phyloP scores from a whole-genome alignment of 768 basidiomycete species.

The Phlebiopsis gigantea region DNA sequence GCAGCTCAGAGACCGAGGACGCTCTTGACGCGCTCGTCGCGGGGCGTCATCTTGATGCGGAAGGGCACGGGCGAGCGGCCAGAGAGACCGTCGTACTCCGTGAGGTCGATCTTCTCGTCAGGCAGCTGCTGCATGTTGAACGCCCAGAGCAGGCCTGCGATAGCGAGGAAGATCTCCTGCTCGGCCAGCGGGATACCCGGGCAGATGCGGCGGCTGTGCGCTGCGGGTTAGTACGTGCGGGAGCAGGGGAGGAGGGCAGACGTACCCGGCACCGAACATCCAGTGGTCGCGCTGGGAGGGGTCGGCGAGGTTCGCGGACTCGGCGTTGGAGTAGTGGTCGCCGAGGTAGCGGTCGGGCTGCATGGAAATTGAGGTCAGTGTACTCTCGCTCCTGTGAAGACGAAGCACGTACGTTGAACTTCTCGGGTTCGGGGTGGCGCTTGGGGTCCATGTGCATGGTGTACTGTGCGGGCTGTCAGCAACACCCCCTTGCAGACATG shows the following conservation, averaged over 20 bases:
- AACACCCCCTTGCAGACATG: not conserved
- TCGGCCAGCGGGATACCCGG: slow-evolving; percentile 41
- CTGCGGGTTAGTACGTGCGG: not conserved
- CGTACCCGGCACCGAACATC: slow-evolving; percentile 44
- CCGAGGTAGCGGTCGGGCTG: slow-evolving; percentile 38
- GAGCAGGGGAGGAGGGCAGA: not conserved
- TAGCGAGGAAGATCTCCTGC: slow-evolving; percentile 38
- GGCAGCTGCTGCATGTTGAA: slow-evolving; percentile 37
- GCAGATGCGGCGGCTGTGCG: slow-evolving; percentile 26
- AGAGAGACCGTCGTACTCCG: slow-evolving; percentile 41
- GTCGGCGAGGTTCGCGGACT: slow-evolving; percentile 37
- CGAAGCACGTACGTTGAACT: slow-evolving; percentile 13
- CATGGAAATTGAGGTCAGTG: slow-evolving; percentile 5
- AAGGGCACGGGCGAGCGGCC: slow-evolving; percentile 41
- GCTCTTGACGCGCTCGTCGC: slow-evolving; percentile 13
- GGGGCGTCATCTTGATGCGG: slow-evolving; percentile 21
- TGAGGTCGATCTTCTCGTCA: slow-evolving; percentile 37
- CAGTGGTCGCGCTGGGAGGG: slow-evolving; percentile 40
- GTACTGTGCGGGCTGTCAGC: slow-evolving; percentile 10
- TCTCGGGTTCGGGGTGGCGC: slow-evolving; percentile 34
- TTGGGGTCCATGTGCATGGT: slow-evolving; percentile 22
- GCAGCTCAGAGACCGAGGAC: not conserved
- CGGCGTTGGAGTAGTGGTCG: slow-evolving; percentile 31
- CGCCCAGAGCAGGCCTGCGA: slow-evolving; percentile 42
- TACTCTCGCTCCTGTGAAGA: not conserved